Evolutionary conservation across 352 stramenopile genomes (phyloP).

Genomic region (Globisporangium takayamanum): DNA sequence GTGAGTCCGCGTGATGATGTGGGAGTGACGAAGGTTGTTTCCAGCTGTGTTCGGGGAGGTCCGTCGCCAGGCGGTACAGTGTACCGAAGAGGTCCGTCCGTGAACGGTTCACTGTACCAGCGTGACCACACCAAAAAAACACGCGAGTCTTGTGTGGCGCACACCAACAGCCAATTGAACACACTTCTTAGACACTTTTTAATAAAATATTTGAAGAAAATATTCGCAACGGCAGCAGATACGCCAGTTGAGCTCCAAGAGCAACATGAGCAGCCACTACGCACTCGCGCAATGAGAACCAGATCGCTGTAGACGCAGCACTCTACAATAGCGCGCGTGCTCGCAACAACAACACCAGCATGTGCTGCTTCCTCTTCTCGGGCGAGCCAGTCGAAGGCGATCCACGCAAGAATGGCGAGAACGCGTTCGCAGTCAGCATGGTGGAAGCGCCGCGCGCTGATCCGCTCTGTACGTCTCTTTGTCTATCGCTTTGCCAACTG

Average conservation of each 20-base stretch:
- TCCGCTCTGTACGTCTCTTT: constrained; percentile 67
- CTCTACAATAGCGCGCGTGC: neutral
- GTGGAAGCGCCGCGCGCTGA: constrained; percentile 80
- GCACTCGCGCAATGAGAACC: no score
- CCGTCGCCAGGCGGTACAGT: constrained; percentile 1
- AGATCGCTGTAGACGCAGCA: neutral
- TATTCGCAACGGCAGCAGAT: neutral
- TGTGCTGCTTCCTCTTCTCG: constrained; percentile 68
- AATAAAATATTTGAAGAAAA: no score
- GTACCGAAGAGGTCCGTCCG: neutral
- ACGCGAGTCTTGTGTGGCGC: neutral
- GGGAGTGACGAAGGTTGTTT: neutral
- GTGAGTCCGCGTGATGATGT: constrained; percentile 2
- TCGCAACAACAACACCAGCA: constrained; percentile 9
- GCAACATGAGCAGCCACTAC: neutral
- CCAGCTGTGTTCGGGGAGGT: constrained; percentile 6
- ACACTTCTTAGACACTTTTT: neutral
- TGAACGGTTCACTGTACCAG: constrained; percentile 16
- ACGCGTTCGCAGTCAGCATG: constrained; percentile 83
- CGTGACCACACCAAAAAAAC: constrained; percentile 1
- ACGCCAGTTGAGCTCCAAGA: neutral
- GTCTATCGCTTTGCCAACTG: neutral
- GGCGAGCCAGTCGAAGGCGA: constrained; percentile 60
- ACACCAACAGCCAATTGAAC: neutral
- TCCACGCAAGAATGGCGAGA: constrained; percentile 57